Evolutionary conservation across 164 flowering plant species (phyloP).

Genomic region (Umbilicus rupestris): DNA sequence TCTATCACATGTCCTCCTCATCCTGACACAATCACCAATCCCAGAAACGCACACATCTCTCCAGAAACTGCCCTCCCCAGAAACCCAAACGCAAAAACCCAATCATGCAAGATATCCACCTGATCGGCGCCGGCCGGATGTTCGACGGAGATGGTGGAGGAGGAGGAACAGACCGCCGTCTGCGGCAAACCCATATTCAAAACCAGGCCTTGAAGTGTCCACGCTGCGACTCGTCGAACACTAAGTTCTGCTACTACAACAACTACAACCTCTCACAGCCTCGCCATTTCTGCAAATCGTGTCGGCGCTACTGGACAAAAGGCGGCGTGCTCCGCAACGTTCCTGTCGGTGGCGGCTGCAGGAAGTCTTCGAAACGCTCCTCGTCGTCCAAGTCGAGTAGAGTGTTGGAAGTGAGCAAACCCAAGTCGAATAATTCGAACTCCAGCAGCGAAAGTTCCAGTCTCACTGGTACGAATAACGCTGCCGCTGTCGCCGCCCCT

Average conservation of each 20-base stretch:
- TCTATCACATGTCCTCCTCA: neutral
- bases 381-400: conserved; percentile 21
- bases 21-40: neutral
- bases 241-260: conserved; percentile 85
- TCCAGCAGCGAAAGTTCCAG: conserved; percentile 37
- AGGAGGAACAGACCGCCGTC: conserved; percentile 28
- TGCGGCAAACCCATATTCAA: conserved; percentile 26
- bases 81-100: neutral
- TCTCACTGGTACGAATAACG: conserved; percentile 19
- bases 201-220: conserved; percentile 57
- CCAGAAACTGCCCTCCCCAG: neutral
- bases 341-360: conserved; percentile 77
- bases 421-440: conserved; percentile 14
- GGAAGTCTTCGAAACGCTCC: conserved; percentile 30
- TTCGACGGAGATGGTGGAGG: conserved; percentile 11
- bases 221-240: conserved; percentile 67
- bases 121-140: conserved; percentile 18
- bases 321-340: conserved; percentile 88
- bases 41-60: neutral
- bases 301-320: conserved; percentile 83
- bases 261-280: conserved; percentile 87
- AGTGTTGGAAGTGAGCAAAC: neutral
- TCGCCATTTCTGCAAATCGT: conserved; percentile 74
- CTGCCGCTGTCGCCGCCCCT: conserved; percentile 2
- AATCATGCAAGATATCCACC: conserved; percentile 42